Evolutionary conservation across 805 yeast genomes (phyloP).

Genomic region (Huiozyma naganishii): DNA sequence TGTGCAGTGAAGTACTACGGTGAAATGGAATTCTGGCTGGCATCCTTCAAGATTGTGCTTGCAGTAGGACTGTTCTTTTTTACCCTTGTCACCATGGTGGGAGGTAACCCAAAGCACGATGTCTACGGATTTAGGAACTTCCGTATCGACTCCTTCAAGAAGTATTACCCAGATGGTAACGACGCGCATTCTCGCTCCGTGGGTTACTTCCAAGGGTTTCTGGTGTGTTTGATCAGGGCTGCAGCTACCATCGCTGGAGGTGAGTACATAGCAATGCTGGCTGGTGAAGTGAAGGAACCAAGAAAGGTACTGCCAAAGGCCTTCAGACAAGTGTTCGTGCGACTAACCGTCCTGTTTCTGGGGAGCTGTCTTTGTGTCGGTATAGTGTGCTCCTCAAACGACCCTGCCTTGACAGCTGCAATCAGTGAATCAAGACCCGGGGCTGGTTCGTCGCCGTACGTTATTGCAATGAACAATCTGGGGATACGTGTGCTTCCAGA

Average conservation of each 20-base stretch:
- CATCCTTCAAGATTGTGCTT: conserved; percentile 60
- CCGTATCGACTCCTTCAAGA: conserved; percentile 45
- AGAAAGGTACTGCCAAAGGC: conserved; percentile 68
- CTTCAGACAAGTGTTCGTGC: conserved; percentile 59
- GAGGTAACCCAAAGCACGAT: conserved; percentile 71
- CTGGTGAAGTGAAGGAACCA: conserved; percentile 70
- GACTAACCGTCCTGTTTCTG: conserved; percentile 57
- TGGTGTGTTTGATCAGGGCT: conserved; percentile 60
- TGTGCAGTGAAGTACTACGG: conserved; percentile 72
- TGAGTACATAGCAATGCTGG: conserved; percentile 75
- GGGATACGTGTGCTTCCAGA: conserved; percentile 59
- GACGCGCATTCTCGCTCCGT: conserved; percentile 10
- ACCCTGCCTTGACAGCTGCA: conserved; percentile 47
- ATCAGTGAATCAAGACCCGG: conserved; percentile 56
- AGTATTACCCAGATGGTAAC: conserved; percentile 41
- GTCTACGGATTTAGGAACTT: conserved; percentile 50
- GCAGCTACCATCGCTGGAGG: conserved; percentile 79
- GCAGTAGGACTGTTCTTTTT: conserved; percentile 68
- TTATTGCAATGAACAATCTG: conserved; percentile 67
- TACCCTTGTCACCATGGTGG: conserved; percentile 74
- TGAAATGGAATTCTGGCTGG: conserved; percentile 71
- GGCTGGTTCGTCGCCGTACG: conserved; percentile 73
- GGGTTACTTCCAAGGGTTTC: conserved; percentile 64
- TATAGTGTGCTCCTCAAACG: conserved; percentile 60
- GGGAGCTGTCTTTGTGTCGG: conserved; percentile 75